phyloP scores from a whole-genome alignment of 345 rosid genomes.

The Lepidium africanum region DNA sequence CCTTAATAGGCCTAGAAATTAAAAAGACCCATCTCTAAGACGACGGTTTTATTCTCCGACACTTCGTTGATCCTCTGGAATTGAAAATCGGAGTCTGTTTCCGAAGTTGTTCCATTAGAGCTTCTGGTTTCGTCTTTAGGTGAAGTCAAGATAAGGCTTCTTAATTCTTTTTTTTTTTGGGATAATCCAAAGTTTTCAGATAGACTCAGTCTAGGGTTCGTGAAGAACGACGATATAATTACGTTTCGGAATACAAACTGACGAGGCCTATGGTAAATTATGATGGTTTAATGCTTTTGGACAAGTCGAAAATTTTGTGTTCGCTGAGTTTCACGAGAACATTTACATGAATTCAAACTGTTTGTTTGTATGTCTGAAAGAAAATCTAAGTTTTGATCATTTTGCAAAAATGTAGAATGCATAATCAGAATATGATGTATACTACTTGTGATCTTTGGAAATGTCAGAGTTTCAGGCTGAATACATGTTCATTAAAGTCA shows the following conservation, averaged over 20 bases:
- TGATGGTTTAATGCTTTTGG: neutral
- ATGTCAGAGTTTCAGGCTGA: neutral
- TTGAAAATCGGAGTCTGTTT: neutral
- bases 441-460: neutral
- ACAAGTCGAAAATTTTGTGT: neutral
- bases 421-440: neutral
- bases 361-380: conserved; percentile 1
- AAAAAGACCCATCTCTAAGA: no score
- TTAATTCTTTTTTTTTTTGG: neutral
- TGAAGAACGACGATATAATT: neutral
- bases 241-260: neutral
- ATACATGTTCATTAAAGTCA: conserved; percentile 56
- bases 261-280: neutral
- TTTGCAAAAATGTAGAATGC: neutral
- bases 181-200: neutral
- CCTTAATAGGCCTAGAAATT: neutral
- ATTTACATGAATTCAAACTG: neutral
- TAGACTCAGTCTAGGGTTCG: neutral
- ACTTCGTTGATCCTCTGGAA: neutral
- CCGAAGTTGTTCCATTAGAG: neutral
- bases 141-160: neutral
- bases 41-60: neutral
- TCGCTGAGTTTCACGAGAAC: neutral
- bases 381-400: neutral
- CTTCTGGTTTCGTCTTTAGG: neutral